Base-by-base conservation (phyloP, 2,329 filamentous ascomycete genomes). In the Sclerotinia borealis region DNA sequence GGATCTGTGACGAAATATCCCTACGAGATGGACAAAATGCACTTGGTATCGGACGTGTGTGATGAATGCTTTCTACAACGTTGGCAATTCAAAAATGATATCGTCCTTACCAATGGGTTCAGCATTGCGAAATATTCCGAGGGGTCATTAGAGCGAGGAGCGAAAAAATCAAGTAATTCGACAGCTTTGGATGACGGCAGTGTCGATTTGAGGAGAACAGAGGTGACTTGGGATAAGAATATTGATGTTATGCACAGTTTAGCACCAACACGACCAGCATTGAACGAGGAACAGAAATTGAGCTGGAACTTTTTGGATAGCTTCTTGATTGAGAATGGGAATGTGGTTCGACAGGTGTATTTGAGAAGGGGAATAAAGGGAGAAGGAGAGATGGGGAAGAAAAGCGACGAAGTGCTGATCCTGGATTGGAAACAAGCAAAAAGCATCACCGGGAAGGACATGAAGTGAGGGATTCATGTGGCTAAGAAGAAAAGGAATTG, bases 261-360 rank as follows among this genome's bases (percentile, higher is more conserved):
- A 47, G 80, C 79, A 48, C 81, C 82, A 0, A 77, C 84, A 36
- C 80, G 78, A 19, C 75, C 79, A 0, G 76, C 79, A 13, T 83
- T 86, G 39, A 76, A 79, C 1, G 81, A 80, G 1, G 81, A 80
- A 1, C 75, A 79, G 34, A 72, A 86, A 61, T 83, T 84, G 62
- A 81, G 84, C 47, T 85, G 85, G 80, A 83, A 82, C 0, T 81
- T 84, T 9, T 81, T 83, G 2, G 83, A 65, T 77, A 79, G 56
- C 77, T 63, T 70, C 39, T 29, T 67, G 9, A 67, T 80, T 7
- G 75, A 77, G 22, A 50, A 55, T n/a, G 59, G 59, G 22, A 63
- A 64, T 45, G 64, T 59, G 8, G 68, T 73, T 3, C 63, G 68
- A 52, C 71, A 73, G 41, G 59, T 73, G 25, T 72, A 72, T 60